phyloP scores from a whole-genome alignment of 2,329 filamentous ascomycete genomes.

The Sporothrix sp. region DNA sequence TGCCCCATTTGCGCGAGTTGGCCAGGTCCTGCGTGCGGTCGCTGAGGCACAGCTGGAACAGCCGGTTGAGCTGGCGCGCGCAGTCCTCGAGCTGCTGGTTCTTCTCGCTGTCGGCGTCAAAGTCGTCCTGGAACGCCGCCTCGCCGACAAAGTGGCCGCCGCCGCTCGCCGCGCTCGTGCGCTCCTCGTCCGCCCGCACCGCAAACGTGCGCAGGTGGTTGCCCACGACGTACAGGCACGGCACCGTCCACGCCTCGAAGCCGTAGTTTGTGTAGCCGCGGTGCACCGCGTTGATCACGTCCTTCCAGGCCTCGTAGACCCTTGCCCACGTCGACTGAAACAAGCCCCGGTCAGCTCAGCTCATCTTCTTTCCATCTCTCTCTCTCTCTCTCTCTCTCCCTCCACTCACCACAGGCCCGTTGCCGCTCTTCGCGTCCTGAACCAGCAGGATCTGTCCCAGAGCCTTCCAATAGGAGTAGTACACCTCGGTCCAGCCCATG shows the following conservation, averaged over 20 bases:
- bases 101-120: conserved; percentile 64
- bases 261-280: conserved; percentile 67
- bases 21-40: conserved; percentile 66
- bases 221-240: conserved; percentile 77
- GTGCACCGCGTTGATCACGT: conserved; percentile 65
- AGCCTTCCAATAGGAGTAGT: conserved; percentile 74
- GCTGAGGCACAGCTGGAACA: conserved; percentile 82
- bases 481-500: conserved; percentile 80
- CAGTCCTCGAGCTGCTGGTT: conserved; percentile 85
- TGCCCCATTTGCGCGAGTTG: conserved; percentile 94
- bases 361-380: neutral
- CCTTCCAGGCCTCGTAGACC: conserved; percentile 83
- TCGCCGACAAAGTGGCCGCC: conserved; percentile 26
- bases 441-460: conserved; percentile 61
- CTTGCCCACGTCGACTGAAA: conserved; percentile 63
- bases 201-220: conserved; percentile 83
- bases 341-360: too few relatives aligned
- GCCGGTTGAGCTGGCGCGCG: conserved; percentile 78
- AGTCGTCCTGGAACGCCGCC: conserved; percentile 63
- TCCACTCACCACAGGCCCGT: neutral
- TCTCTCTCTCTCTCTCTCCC: neutral
- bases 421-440: neutral
- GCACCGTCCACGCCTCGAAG: conserved; percentile 86
- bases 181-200: conserved; percentile 76
- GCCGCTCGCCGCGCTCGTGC: conserved; percentile 28